Percentiles rank a stretch among this genome's conserved stretches.
These are phyloP conservation scores for Botrytis medusae DNA, from an alignment of 2,329 filamentous ascomycete species.

Conservation along the genomic window DNA sequence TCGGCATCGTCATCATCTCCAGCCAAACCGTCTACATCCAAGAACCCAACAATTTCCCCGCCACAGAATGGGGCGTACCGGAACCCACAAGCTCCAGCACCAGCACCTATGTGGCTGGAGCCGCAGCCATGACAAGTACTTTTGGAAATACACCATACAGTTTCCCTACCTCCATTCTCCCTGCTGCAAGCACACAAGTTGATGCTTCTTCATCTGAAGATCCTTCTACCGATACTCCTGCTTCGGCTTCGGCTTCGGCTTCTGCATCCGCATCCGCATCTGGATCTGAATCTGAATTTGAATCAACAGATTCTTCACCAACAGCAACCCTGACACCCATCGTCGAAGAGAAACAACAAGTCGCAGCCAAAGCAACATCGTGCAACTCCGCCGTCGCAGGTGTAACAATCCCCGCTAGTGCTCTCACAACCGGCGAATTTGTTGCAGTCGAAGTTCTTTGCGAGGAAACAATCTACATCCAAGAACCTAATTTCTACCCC, in stretches of 20 bases:
- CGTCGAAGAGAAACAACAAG: neutral
- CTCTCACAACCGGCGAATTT: neutral
- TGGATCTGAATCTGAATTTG: neutral
- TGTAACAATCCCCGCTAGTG: neutral
- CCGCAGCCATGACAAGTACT: neutral
- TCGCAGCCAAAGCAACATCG: neutral
- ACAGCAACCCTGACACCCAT: neutral
- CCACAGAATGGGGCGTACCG: neutral
- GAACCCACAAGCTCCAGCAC: neutral
- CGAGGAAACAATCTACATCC: neutral
- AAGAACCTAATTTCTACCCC: neutral
- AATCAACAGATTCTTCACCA: neutral
- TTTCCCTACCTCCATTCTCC: neutral
- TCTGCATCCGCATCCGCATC: neutral
- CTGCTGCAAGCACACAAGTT: neutral
- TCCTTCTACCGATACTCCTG: neutral
- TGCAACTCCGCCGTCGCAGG: neutral
- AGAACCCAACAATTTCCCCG: constrained; percentile 7
- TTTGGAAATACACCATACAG: neutral
- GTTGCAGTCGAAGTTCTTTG: neutral
- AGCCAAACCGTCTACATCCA: constrained; percentile 7
- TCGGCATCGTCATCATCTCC: neutral
- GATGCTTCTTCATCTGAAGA: neutral
- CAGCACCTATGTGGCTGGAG: neutral
- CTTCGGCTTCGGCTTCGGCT: neutral